Conservation (phyloP, 345 rosid genomes). For the Populus tremula region DNA sequence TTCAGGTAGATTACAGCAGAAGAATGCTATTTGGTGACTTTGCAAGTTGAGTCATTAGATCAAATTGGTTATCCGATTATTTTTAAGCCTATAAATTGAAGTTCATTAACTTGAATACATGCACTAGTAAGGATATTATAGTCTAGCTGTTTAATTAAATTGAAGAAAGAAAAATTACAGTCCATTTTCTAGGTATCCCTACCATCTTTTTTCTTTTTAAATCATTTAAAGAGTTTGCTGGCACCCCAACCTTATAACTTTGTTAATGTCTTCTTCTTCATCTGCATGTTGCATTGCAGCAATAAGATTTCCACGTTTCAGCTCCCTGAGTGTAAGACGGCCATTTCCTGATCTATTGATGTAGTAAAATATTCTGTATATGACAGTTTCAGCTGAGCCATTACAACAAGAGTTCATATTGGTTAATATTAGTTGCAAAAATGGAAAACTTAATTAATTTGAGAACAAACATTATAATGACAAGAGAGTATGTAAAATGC, state of each 20-base stretch:
- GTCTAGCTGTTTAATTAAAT: background rate
- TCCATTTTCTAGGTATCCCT: background rate
- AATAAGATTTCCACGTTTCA: constrained; percentile 79
- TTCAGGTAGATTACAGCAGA: background rate
- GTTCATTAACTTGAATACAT: background rate
- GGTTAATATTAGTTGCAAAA: background rate
- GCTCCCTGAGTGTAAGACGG: constrained; percentile 78
- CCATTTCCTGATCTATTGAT: constrained; percentile 89
- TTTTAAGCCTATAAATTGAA: background rate
- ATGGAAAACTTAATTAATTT: background rate
- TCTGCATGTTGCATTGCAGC: constrained; percentile 89
- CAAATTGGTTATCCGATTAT: background rate
- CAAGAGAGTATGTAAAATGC: background rate
- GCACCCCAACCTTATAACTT: constrained; percentile 69
- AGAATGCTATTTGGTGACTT: background rate
- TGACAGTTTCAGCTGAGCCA: constrained; percentile 93
- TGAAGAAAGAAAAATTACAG: background rate
- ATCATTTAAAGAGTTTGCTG: background rate
- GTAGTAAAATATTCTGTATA: constrained; percentile 93
- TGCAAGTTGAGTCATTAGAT: background rate
- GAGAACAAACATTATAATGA: background rate
- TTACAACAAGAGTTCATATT: constrained; percentile 21
- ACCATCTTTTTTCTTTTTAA: background rate
- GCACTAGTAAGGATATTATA: background rate
- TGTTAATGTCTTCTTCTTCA: constrained; percentile 97